These are phyloP conservation scores for Ophiostoma sp. DNA, from an alignment of 2,329 filamentous ascomycete species.

Conservation along the genomic window DNA sequence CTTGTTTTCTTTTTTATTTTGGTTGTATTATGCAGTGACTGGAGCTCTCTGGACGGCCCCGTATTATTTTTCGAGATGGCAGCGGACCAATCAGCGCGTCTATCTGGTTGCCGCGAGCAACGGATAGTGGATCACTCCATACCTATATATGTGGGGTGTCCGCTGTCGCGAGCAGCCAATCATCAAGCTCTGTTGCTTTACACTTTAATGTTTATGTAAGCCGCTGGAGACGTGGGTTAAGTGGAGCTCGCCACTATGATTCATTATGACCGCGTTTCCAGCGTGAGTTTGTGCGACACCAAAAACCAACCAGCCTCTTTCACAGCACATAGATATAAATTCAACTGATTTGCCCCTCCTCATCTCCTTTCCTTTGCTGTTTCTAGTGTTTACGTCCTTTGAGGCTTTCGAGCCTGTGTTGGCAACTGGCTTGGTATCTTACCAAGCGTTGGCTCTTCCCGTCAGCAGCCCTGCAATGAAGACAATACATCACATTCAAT, in stretches of 20 bases:
- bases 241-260: background rate
- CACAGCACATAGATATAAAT: background rate
- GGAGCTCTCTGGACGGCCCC: conserved; percentile 9
- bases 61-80: conserved; percentile 22
- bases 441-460: too few species aligned
- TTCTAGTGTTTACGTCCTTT: background rate
- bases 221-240: background rate
- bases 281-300: background rate
- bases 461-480: background rate
- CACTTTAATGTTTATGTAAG: background rate
- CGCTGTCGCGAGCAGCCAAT: background rate
- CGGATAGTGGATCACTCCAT: conserved; percentile 13
- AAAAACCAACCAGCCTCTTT: background rate
- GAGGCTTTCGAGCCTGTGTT: too few species aligned
- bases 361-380: background rate
- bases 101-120: conserved; percentile 30
- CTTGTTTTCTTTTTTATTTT: conserved; percentile 21
- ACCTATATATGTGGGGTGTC: background rate
- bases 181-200: background rate
- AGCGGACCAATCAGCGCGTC: conserved; percentile 26
- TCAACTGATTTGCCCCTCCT: background rate
- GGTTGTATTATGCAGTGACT: conserved; percentile 1
- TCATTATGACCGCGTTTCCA: background rate
- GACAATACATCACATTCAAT: conserved; percentile 1
- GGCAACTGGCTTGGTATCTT: too few species aligned